Percentiles rank a stretch among this genome's conserved stretches.
Evolutionary conservation across 2,329 filamentous ascomycete genomes (phyloP).

Genomic region (Trichoderma pleuroti): DNA sequence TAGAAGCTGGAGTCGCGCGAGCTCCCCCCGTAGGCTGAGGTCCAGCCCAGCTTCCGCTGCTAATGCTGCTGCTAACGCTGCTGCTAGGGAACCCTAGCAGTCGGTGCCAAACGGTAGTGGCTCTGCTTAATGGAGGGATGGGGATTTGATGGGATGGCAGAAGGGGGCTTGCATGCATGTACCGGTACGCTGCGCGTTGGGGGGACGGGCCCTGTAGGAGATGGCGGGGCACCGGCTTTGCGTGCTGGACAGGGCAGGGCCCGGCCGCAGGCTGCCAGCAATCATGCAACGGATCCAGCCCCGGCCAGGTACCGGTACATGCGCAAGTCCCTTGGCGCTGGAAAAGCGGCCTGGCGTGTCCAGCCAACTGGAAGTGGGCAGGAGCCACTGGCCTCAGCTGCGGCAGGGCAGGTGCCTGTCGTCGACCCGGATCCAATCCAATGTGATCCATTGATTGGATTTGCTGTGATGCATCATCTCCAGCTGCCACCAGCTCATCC

Average conservation of each 20-base stretch:
- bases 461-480: background rate
- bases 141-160: background rate
- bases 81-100: background rate
- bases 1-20: conserved; percentile 8
- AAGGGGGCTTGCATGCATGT: background rate
- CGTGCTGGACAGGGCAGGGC: background rate
- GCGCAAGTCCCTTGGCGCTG: background rate
- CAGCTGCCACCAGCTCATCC: background rate
- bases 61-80: background rate
- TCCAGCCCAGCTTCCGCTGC: background rate
- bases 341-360: background rate
- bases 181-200: background rate
- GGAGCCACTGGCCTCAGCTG: background rate
- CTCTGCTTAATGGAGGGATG: background rate
- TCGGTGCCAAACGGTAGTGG: background rate
- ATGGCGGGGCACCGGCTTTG: background rate
- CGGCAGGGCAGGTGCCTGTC: background rate
- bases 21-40: background rate
- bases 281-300: background rate
- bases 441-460: too few relatives aligned
- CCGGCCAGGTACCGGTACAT: background rate
- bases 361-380: background rate
- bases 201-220: background rate
- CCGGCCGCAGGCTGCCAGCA: background rate
- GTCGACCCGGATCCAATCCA: background rate